Evolutionary conservation across 2,329 filamentous ascomycete species (phyloP).

Genomic region (Ophiostoma populinum): DNA sequence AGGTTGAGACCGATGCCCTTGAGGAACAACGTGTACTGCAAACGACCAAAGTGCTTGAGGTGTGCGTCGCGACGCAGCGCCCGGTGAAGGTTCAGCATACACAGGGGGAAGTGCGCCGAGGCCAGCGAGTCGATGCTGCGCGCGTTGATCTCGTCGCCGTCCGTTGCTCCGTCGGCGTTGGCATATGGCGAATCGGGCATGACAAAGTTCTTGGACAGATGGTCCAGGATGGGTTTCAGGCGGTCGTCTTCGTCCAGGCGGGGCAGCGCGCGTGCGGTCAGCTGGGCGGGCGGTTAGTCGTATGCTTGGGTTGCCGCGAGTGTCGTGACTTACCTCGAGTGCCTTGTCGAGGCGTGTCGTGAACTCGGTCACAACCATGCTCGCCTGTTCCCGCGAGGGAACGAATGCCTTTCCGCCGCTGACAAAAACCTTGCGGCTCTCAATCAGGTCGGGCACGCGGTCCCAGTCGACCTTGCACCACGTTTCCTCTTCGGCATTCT

Average conservation of each 20-base stretch:
- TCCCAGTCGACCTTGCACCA: conserved; percentile 99
- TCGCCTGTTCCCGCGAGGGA: conserved; percentile 68
- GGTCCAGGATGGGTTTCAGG: conserved; percentile 46
- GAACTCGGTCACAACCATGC: conserved; percentile 81
- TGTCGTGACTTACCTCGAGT: conserved; percentile 46
- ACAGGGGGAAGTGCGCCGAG: conserved; percentile 70
- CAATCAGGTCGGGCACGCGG: conserved; percentile 76
- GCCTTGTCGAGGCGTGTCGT: conserved; percentile 61
- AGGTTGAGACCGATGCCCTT: conserved; percentile 86
- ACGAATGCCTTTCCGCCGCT: conserved; percentile 79
- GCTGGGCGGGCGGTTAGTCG: conserved; percentile 24
- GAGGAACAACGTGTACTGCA: conserved; percentile 92
- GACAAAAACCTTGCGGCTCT: conserved; percentile 59
- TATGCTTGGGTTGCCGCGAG: neutral
- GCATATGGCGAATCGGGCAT: conserved; percentile 75
- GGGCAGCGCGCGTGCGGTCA: conserved; percentile 80
- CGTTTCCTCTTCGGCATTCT: conserved; percentile 51
- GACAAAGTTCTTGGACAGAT: conserved; percentile 91
- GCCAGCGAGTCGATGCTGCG: conserved; percentile 65
- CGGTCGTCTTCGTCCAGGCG: conserved; percentile 93
- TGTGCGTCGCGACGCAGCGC: conserved; percentile 76
- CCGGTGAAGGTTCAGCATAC: conserved; percentile 84
- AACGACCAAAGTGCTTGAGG: conserved; percentile 78
- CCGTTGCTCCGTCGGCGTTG: conserved; percentile 37
- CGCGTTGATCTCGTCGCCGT: conserved; percentile 61